Conservation (phyloP, 2,329 filamentous ascomycete genomes). For the Diaporthe capsici region DNA sequence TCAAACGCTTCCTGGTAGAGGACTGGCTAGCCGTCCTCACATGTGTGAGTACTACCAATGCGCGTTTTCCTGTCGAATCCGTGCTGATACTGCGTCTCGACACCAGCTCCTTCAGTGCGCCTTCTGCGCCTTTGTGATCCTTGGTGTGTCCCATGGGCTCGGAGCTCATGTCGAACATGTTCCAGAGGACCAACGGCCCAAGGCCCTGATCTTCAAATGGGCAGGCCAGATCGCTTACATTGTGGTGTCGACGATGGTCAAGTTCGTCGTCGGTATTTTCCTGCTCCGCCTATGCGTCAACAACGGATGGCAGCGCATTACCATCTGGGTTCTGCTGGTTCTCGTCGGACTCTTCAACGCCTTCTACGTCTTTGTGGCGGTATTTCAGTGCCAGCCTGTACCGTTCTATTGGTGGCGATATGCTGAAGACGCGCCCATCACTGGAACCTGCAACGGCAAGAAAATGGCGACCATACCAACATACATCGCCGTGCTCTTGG, state of each 20-base stretch:
- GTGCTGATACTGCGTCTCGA: conserved; percentile 5
- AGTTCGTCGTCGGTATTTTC: conserved; percentile 56
- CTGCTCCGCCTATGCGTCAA: conserved; percentile 55
- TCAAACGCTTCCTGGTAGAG: conserved; percentile 41
- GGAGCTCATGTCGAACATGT: conserved; percentile 39
- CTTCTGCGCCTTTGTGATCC: conserved; percentile 37
- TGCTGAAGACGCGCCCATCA: conserved; percentile 43
- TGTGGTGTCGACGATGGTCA: conserved; percentile 55
- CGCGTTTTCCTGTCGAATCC: not conserved
- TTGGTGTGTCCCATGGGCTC: conserved; percentile 39
- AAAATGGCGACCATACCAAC: conserved; percentile 50
- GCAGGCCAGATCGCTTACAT: conserved; percentile 55
- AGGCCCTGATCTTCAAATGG: conserved; percentile 49
- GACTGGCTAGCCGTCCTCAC: conserved; percentile 41
- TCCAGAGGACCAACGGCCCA: conserved; percentile 30
- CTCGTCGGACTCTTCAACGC: conserved; percentile 51
- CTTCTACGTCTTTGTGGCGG: conserved; percentile 55
- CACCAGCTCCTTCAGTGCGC: conserved; percentile 35
- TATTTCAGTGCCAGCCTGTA: conserved; percentile 56
- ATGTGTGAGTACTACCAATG: conserved; percentile 26
- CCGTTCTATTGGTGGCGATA: conserved; percentile 56
- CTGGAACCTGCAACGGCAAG: conserved; percentile 52
- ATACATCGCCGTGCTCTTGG: conserved; percentile 53
- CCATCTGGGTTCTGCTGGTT: conserved; percentile 51
- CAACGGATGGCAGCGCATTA: conserved; percentile 50